phyloP scores from a whole-genome alignment of 768 basidiomycete genomes.

The Holtermanniella nyarrowii region DNA sequence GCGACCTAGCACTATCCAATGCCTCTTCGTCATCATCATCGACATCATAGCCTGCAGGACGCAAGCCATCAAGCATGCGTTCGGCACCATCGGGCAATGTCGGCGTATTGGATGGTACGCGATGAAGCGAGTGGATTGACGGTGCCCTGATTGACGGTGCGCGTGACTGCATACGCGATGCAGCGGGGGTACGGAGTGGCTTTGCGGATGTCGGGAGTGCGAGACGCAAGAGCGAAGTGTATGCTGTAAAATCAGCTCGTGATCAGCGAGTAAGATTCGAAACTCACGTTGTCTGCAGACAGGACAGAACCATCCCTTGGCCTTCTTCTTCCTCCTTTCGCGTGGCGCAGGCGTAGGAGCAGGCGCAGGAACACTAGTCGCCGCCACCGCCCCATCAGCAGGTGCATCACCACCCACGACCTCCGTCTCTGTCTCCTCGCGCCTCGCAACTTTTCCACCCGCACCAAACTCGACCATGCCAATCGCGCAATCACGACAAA shows the following conservation, averaged over 20 bases:
- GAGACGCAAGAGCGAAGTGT: slow-evolving; percentile 75
- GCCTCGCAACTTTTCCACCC: slow-evolving; percentile 58
- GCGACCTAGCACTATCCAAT: slow-evolving; percentile 8
- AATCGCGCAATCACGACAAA: slow-evolving; percentile 86
- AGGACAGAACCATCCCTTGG: slow-evolving; percentile 96
- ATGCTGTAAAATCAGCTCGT: slow-evolving; percentile 48
- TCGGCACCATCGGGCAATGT: slow-evolving; percentile 41
- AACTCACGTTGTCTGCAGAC: slow-evolving; percentile 85
- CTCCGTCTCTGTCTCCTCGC: slow-evolving; percentile 47
- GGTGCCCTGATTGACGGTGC: slow-evolving; percentile 25
- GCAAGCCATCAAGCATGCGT: slow-evolving; percentile 35
- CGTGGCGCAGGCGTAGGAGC: slow-evolving; percentile 29
- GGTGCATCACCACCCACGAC: slow-evolving; percentile 13
- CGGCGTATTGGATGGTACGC: slow-evolving; percentile 24
- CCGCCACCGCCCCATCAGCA: slow-evolving; percentile 31
- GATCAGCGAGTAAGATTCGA: slow-evolving; percentile 1
- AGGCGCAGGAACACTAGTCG: slow-evolving; percentile 27
- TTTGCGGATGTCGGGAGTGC: slow-evolving; percentile 45
- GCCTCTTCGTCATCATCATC: slow-evolving; percentile 25
- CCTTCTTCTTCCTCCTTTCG: slow-evolving; percentile 70
- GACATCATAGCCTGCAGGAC: slow-evolving; percentile 15
- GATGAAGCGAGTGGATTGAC: slow-evolving; percentile 6
- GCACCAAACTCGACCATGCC: slow-evolving; percentile 98
- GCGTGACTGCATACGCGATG: slow-evolving; percentile 15
- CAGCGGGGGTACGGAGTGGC: slow-evolving; percentile 9